Percentiles rank a stretch among this genome's conserved stretches.
Evolutionary conservation across 164 flowering plant species (phyloP).

Genomic region (Dillenia turbinata): DNA sequence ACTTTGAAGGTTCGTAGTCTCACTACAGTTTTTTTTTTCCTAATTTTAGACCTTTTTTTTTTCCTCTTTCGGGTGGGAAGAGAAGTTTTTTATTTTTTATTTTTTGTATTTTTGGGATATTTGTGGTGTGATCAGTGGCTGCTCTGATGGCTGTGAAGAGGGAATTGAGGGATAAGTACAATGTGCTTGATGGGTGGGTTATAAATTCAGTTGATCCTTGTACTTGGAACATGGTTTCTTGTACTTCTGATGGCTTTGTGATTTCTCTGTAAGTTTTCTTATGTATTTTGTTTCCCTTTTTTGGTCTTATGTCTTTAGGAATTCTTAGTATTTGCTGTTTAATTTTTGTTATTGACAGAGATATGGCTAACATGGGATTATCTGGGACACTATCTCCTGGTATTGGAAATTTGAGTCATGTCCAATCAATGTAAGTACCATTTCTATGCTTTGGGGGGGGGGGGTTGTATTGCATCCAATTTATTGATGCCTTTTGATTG

Average conservation of each 20-base stretch:
- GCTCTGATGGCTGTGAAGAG: slow-evolving; percentile 90
- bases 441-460: neutral
- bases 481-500: no score
- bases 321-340: slow-evolving; percentile 3
- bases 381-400: slow-evolving; percentile 75
- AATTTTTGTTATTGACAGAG: slow-evolving; percentile 37
- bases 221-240: slow-evolving; percentile 91
- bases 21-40: neutral
- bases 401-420: slow-evolving; percentile 81
- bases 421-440: slow-evolving; percentile 66
- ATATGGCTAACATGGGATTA: slow-evolving; percentile 73
- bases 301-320: neutral
- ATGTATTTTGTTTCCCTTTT: slow-evolving; percentile 2
- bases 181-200: slow-evolving; percentile 89
- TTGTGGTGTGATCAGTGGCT: slow-evolving; percentile 46
- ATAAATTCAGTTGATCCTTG: slow-evolving; percentile 98
- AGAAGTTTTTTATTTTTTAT: no score
- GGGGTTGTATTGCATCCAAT: no score
- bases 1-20: slow-evolving; percentile 74
- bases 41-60: neutral
- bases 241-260: slow-evolving; percentile 81
- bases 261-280: slow-evolving; percentile 65
- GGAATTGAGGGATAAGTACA: slow-evolving; percentile 49
- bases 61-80: neutral
- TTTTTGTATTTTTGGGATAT: neutral